These are phyloP conservation scores for Medicago arabica DNA, from an alignment of 306 rosid species.

Conservation along the genomic window DNA sequence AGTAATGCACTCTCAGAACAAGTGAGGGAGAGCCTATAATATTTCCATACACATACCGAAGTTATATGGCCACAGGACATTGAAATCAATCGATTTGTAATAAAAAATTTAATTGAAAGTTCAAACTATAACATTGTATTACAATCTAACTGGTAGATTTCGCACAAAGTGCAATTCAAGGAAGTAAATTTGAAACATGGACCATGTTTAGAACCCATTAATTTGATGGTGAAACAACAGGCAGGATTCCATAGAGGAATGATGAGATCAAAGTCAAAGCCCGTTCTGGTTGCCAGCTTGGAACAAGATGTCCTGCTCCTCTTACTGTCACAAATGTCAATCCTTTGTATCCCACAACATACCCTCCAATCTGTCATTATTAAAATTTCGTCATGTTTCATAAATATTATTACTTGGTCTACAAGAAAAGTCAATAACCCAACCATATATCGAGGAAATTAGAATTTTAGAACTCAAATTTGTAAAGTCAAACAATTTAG, in stretches of 20 bases:
- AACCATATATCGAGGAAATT: not conserved
- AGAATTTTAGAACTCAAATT: too few species aligned
- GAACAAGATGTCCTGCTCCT: slow-evolving; percentile 68
- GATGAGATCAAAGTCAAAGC: slow-evolving; percentile 57
- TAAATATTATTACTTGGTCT: slow-evolving; percentile 18
- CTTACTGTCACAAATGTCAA: slow-evolving; percentile 56
- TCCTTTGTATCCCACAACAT: slow-evolving; percentile 57
- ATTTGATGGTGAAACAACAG: slow-evolving; percentile 39
- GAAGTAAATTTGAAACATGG: not conserved
- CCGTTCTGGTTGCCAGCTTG: slow-evolving; percentile 66
- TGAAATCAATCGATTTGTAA: not conserved
- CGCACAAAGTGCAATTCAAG: slow-evolving; percentile 22
- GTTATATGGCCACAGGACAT: not conserved
- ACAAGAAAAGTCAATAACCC: not conserved
- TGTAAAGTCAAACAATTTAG: too few species aligned
- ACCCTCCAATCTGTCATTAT: slow-evolving; percentile 59
- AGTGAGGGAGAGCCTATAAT: too few species aligned
- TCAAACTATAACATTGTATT: slow-evolving; percentile 4
- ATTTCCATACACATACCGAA: too few species aligned
- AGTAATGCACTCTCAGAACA: too few species aligned
- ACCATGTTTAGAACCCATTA: not conserved
- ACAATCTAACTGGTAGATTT: not conserved
- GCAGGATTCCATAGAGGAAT: slow-evolving; percentile 50
- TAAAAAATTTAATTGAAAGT: too few species aligned
- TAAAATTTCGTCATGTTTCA: not conserved